Evolutionary conservation across 176 grass and related monocot genomes (phyloP), one percentile per base, ranked within the genome.

Genomic region (Zizania latifolia): DNA sequence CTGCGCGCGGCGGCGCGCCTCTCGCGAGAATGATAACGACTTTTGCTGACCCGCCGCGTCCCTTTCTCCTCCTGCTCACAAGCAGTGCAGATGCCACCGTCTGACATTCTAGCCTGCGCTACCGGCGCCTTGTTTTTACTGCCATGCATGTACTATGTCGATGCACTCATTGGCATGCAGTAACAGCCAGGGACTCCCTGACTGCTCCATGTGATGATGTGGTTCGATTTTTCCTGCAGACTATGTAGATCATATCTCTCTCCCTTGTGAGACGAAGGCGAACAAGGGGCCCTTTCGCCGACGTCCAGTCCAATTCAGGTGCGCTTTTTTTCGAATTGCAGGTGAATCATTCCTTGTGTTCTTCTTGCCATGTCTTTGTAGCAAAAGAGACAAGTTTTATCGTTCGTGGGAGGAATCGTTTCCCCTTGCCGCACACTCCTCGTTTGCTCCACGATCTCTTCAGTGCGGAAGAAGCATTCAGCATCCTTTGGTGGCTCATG

Each of bases 51-150:
- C 50, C 7, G 55, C 65, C 55, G 14, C 78, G 54, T 37, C 55
- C 28, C 39, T 62, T 80, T 50, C 48, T n/a, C n/a, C n/a, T n/a
- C n/a, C n/a, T n/a, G n/a, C n/a, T n/a, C n/a, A n/a, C n/a, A n/a
- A n/a, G n/a, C n/a, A n/a, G n/a, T 29, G 21, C 44, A 26, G 19
- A 64, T 17, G 5, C 22, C 65, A 22, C 4, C n/a, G 6, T 11
- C 72, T 65, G 65, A 72, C 79, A 65, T 65, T 71, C 57, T 63
- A 23, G 22, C 43, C 35, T 65, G 5, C 12, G 8, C 57, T 28
- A 12, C 6, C 36, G 15, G 44, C 6, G 38, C 68, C 5, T 24
- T 69, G 34, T 28, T 38, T 44, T 10, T 17, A 36, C 48, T 46
- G 68, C 30, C 48, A 22, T 53, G 48, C 48, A 53, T 9, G 19